phyloP scores from a whole-genome alignment of 257 asterid species.

The Nemophila menziesii region DNA sequence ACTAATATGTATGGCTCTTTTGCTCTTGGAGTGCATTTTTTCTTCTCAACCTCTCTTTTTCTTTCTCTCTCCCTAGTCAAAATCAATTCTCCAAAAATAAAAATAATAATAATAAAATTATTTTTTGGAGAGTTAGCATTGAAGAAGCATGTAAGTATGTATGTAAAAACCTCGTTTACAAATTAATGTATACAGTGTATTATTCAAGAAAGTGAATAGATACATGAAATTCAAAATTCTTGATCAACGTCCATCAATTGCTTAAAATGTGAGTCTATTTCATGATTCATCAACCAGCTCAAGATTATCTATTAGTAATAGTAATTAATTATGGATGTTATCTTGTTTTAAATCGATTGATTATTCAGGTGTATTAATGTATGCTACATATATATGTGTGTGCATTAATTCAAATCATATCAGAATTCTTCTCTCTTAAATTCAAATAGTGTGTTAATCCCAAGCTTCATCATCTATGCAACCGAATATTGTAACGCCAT shows the following conservation, averaged over 20 bases:
- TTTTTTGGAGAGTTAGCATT: not conserved
- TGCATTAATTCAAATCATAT: not conserved
- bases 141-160: not conserved
- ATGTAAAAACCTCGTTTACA: not conserved
- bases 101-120: too few species aligned
- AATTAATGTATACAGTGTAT: too few species aligned
- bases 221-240: too few species aligned
- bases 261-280: too few species aligned
- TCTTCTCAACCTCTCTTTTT: not conserved
- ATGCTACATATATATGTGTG: too few species aligned
- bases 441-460: slow-evolving; percentile 12
- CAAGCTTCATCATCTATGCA: slow-evolving; percentile 21
- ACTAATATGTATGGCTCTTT: not conserved
- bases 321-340: not conserved
- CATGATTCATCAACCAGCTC: not conserved
- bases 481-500: slow-evolving; percentile 22
- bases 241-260: too few species aligned
- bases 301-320: not conserved
- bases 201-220: too few species aligned
- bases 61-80: not conserved
- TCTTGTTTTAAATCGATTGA: too few species aligned
- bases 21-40: not conserved
- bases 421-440: not conserved
- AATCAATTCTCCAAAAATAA: not conserved
- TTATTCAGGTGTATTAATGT: too few species aligned